Evolutionary conservation across 345 rosid species (phyloP).

Genomic region (Populus alba): DNA sequence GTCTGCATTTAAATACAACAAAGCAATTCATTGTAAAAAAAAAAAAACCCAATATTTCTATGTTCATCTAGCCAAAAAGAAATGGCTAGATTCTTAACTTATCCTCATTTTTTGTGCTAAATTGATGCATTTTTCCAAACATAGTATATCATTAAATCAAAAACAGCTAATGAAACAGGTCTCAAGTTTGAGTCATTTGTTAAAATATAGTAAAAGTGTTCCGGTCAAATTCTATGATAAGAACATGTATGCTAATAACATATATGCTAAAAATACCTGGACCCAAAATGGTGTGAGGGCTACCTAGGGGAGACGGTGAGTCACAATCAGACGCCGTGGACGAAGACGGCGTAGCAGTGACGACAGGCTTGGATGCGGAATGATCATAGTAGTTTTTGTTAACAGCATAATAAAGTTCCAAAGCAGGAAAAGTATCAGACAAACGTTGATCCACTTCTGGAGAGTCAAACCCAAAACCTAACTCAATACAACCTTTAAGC

Average conservation of each 20-base stretch:
- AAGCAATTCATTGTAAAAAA: background rate
- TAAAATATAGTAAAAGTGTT: background rate
- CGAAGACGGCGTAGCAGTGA: conserved; percentile 26
- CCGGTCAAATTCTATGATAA: background rate
- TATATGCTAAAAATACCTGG: conserved; percentile 33
- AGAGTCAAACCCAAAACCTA: conserved; percentile 84
- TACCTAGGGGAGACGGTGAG: conserved; percentile 44
- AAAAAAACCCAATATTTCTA: background rate
- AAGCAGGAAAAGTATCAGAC: conserved; percentile 79
- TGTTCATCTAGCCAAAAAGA: background rate
- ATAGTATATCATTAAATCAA: background rate
- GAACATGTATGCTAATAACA: background rate
- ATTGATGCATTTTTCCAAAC: background rate
- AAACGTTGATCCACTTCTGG: conserved; percentile 65
- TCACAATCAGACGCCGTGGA: conserved; percentile 53
- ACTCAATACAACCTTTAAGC: conserved; percentile 81
- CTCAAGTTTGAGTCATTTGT: background rate
- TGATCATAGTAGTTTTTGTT: conserved; percentile 54
- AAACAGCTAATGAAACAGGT: background rate
- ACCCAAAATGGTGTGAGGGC: conserved; percentile 55
- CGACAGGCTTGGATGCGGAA: conserved; percentile 37
- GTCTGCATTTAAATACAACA: background rate
- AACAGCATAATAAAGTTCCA: conserved; percentile 80
- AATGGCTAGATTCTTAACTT: background rate
- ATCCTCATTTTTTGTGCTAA: background rate